These are phyloP conservation scores for Penicillium turbatum DNA, from an alignment of 495 filamentous ascomycete species.

Conservation along the genomic window DNA sequence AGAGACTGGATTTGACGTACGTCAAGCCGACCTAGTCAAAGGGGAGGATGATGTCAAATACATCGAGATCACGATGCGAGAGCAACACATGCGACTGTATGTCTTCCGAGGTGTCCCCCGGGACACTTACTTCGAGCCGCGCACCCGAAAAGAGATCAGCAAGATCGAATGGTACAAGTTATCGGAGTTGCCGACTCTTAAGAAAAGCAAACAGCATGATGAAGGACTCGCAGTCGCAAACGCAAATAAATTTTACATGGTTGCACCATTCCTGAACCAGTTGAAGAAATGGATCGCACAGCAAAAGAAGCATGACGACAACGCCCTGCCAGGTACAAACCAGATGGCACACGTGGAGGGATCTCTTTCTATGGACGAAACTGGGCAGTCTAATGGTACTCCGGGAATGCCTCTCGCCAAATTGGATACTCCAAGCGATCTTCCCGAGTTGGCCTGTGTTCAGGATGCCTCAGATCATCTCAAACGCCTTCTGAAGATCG, in stretches of 20 bases:
- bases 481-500: conserved; percentile 60
- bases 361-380: conserved; percentile 39
- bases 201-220: conserved; percentile 58
- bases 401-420: conserved; percentile 15
- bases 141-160: conserved; percentile 94
- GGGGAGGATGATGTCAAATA: conserved; percentile 65
- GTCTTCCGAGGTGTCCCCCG: conserved; percentile 83
- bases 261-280: conserved; percentile 81
- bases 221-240: conserved; percentile 52
- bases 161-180: conserved; percentile 91
- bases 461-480: conserved; percentile 58
- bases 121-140: conserved; percentile 81
- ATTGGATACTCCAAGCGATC: conserved; percentile 34
- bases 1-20: conserved; percentile 87
- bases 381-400: conserved; percentile 12
- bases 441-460: conserved; percentile 35
- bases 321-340: conserved; percentile 22
- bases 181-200: conserved; percentile 78
- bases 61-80: conserved; percentile 82
- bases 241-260: conserved; percentile 94
- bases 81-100: conserved; percentile 88
- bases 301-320: conserved; percentile 65
- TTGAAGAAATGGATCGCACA: conserved; percentile 87
- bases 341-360: conserved; percentile 25
- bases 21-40: conserved; percentile 63